Conservation (phyloP, 1,284 basidiomycete genomes). For the Malassezia arunalokei region DNA sequence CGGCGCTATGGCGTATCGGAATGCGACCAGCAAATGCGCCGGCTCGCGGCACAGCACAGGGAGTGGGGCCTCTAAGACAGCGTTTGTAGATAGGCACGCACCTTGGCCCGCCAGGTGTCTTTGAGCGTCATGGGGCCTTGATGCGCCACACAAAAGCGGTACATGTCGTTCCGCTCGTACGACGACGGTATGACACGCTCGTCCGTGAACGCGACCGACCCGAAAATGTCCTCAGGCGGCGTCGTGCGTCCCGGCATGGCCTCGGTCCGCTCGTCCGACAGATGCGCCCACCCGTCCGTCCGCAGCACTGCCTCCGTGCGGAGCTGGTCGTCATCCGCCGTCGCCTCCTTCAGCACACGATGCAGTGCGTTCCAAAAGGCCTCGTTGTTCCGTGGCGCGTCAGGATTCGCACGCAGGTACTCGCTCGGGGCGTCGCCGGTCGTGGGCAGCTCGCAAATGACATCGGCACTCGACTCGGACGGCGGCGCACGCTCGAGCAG, state of each 20-base stretch:
- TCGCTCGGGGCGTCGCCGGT: slow-evolving; percentile 16
- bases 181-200: slow-evolving; percentile 23
- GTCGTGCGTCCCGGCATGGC: slow-evolving; percentile 40
- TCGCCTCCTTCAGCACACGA: slow-evolving; percentile 25
- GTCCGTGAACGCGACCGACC: slow-evolving; percentile 34
- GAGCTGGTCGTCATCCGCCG: slow-evolving; percentile 29
- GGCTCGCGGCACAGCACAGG: slow-evolving; percentile 6
- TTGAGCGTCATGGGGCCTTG: slow-evolving; percentile 35
- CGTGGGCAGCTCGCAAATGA: slow-evolving; percentile 21
- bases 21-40: slow-evolving; percentile 14
- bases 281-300: slow-evolving; percentile 37
- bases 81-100: not conserved
- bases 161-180: slow-evolving; percentile 36
- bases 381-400: slow-evolving; percentile 25
- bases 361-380: slow-evolving; percentile 33
- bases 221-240: slow-evolving; percentile 39
- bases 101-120: slow-evolving; percentile 16
- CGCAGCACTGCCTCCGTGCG: slow-evolving; percentile 32
- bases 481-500: slow-evolving; percentile 17
- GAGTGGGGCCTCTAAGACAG: slow-evolving; percentile 2
- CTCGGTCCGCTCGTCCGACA: slow-evolving; percentile 28
- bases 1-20: slow-evolving; percentile 9
- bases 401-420: slow-evolving; percentile 24
- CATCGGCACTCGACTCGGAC: slow-evolving; percentile 5
- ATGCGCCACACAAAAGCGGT: slow-evolving; percentile 31